These are phyloP conservation scores for Beauveria sp. DNA, from an alignment of 2,329 filamentous ascomycete species.

Conservation along the genomic window DNA sequence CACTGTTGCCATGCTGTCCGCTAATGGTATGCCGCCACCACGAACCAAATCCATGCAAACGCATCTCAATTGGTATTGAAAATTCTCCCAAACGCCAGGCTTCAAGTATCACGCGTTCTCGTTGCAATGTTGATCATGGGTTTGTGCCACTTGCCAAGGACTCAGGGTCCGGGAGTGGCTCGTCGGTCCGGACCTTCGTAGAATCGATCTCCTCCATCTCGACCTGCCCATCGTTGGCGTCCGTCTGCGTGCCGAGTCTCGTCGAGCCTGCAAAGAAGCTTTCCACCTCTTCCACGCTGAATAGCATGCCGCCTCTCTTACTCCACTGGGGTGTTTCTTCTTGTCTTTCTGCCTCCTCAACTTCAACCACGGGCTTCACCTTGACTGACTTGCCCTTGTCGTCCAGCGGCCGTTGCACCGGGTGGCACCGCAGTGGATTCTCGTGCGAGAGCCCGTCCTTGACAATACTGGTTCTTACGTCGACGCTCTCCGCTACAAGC, in stretches of 20 bases:
- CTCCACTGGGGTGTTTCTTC: not conserved
- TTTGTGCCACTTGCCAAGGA: not conserved
- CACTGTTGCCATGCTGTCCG: not conserved
- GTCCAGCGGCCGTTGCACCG: not conserved
- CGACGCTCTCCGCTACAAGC: not conserved
- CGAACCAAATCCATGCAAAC: not conserved
- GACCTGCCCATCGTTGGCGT: no score
- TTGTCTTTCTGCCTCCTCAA: not conserved
- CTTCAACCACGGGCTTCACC: not conserved
- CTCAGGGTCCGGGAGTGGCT: not conserved
- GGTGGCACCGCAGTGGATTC: slow-evolving; percentile 1
- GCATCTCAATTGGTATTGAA: not conserved
- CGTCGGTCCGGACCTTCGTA: not conserved
- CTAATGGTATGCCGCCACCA: not conserved
- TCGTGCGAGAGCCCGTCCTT: not conserved
- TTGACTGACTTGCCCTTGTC: not conserved
- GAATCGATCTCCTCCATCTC: not conserved
- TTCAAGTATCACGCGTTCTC: not conserved
- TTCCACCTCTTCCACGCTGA: not conserved
- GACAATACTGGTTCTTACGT: not conserved
- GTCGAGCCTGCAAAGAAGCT: not conserved
- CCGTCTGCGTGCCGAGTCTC: not conserved
- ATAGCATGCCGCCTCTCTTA: not conserved
- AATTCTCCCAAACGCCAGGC: not conserved
- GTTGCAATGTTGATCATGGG: not conserved